Percentiles rank a stretch among this genome's conserved stretches.
These are phyloP conservation scores for Tolypocladium cylindrosporum DNA, from an alignment of 2,329 filamentous ascomycete genomes.

Conservation along the genomic window DNA sequence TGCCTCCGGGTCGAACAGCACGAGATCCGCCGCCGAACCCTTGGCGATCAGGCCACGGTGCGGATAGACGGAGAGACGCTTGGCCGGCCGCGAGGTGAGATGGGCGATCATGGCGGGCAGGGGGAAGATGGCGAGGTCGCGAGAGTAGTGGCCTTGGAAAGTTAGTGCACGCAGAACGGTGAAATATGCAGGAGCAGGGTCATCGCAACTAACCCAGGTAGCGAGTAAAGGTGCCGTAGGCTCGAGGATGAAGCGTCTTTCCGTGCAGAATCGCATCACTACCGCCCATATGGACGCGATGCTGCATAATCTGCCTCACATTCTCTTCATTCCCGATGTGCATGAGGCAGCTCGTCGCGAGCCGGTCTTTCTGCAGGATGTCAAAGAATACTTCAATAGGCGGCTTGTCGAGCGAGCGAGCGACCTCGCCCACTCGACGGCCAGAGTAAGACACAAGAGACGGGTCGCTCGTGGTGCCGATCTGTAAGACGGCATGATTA, in stretches of 20 bases:
- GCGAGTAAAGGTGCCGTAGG: constrained; percentile 13
- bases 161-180: neutral
- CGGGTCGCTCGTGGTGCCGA: constrained; percentile 8
- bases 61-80: constrained; percentile 12
- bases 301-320: constrained; percentile 13
- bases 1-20: constrained; percentile 10
- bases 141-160: constrained; percentile 11
- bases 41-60: constrained; percentile 10
- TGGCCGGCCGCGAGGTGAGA: constrained; percentile 12
- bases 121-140: constrained; percentile 9
- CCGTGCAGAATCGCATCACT: constrained; percentile 14
- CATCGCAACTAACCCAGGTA: constrained; percentile 8
- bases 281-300: constrained; percentile 13
- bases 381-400: constrained; percentile 12
- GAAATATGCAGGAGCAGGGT: neutral
- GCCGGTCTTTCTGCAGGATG: constrained; percentile 9
- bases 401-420: constrained; percentile 3
- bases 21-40: constrained; percentile 13
- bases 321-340: constrained; percentile 15
- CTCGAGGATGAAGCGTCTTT: constrained; percentile 12
- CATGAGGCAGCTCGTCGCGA: constrained; percentile 13
- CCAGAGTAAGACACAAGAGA: constrained; percentile 9
- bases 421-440: constrained; percentile 9
- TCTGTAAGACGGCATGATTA: neutral
- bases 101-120: constrained; percentile 12